Percentiles rank a stretch among this genome's conserved stretches.
phyloP scores from a whole-genome alignment of 257 asterid genomes.

The Gynochthodes officinalis region DNA sequence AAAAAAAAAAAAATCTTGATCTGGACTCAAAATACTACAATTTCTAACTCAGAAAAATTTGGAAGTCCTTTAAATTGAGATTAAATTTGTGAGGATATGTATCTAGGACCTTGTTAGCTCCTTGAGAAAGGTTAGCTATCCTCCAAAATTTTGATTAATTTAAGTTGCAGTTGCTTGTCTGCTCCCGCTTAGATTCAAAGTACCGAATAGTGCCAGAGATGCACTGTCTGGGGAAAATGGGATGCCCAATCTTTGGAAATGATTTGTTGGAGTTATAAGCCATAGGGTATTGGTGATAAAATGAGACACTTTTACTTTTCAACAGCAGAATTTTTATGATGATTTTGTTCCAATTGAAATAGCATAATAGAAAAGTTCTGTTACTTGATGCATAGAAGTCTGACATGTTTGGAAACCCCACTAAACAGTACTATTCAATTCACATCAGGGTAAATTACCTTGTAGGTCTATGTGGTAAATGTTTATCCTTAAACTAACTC shows the following conservation, averaged over 20 bases:
- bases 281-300: background rate
- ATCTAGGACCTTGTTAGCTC: background rate
- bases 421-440: background rate
- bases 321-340: background rate
- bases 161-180: background rate
- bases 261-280: background rate
- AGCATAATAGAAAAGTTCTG: too few species aligned
- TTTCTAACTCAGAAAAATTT: too few species aligned
- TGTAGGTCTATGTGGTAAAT: background rate
- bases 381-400: too few species aligned
- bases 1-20: background rate
- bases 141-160: background rate
- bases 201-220: background rate
- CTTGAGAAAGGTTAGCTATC: background rate
- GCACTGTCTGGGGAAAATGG: background rate
- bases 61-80: background rate
- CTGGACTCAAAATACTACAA: background rate
- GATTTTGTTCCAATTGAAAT: too few species aligned
- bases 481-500: background rate
- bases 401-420: background rate
- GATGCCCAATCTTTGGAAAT: background rate
- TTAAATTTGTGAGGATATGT: background rate
- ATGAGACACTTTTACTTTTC: background rate
- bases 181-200: background rate
- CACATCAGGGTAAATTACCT: background rate